Evolutionary conservation across 169 alveolate genomes (phyloP).

Genomic region (Plasmodium sp.): DNA sequence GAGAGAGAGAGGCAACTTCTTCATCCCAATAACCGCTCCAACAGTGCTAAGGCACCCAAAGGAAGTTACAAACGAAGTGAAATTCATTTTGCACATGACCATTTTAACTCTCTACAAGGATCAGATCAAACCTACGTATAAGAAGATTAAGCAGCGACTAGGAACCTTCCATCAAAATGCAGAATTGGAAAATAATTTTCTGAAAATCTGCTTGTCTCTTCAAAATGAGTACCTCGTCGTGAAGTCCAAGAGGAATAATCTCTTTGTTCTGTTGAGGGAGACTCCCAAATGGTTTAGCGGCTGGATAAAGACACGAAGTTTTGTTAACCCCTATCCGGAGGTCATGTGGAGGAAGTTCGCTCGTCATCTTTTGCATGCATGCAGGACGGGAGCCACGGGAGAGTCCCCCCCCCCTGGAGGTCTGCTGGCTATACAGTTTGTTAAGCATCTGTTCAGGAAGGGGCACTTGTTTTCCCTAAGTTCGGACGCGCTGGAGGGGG

Average conservation of each 20-base stretch:
- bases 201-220: slow-evolving; percentile 8
- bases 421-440: background rate
- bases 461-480: background rate
- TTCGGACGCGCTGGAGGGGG: background rate
- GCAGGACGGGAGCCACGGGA: background rate
- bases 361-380: background rate
- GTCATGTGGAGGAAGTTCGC: slow-evolving; percentile 18
- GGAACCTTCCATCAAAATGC: background rate
- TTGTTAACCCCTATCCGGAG: slow-evolving; percentile 17
- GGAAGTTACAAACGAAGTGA: slow-evolving; percentile 20
- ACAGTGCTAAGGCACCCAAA: background rate
- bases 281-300: slow-evolving; percentile 61
- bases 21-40: background rate
- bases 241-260: slow-evolving; percentile 5
- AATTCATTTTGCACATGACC: slow-evolving; percentile 35
- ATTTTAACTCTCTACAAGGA: slow-evolving; percentile 21
- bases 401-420: background rate
- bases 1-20: background rate
- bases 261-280: slow-evolving; percentile 33
- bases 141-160: background rate
- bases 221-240: slow-evolving; percentile 35
- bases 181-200: background rate
- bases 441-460: background rate
- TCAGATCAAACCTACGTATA: slow-evolving; percentile 26
- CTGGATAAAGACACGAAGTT: slow-evolving; percentile 27